phyloP scores from a whole-genome alignment of 2,329 filamentous ascomycete species.

The Claviceps sp. region DNA sequence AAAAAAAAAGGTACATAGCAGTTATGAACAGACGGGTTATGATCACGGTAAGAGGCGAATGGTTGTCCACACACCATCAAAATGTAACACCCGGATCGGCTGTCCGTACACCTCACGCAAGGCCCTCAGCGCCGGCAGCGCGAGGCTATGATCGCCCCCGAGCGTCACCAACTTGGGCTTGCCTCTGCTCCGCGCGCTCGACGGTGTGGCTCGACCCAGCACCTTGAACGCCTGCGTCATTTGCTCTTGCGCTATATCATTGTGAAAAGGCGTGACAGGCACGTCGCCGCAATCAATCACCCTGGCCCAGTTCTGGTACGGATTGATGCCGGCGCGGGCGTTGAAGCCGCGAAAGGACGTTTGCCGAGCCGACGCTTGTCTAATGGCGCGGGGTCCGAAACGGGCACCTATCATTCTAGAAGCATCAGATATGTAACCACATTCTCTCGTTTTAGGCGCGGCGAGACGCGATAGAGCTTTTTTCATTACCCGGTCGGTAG shows the following conservation, averaged over 20 bases:
- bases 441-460: not conserved
- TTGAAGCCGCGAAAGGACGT: constrained; percentile 69
- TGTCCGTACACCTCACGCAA: constrained; percentile 47
- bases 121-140: constrained; percentile 55
- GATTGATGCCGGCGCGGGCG: constrained; percentile 68
- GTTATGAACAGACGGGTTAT: too few species aligned
- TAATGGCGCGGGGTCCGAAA: constrained; percentile 79
- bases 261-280: constrained; percentile 76
- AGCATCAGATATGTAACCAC: too few species aligned
- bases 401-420: constrained; percentile 41
- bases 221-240: constrained; percentile 73
- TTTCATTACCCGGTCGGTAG: constrained; percentile 50
- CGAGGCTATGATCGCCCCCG: constrained; percentile 60
- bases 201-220: constrained; percentile 36
- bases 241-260: constrained; percentile 64
- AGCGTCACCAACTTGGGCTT: constrained; percentile 51
- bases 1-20: too few species aligned
- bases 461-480: too few species aligned
- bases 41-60: too few species aligned
- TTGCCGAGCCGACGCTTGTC: constrained; percentile 70
- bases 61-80: constrained; percentile 36
- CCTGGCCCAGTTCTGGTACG: constrained; percentile 68
- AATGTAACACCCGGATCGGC: constrained; percentile 58
- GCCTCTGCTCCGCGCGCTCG: constrained; percentile 16
- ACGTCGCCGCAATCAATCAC: constrained; percentile 88